These are phyloP conservation scores for Phialemoniopsis sp. DNA, from an alignment of 2,329 filamentous ascomycete species.

Conservation along the genomic window DNA sequence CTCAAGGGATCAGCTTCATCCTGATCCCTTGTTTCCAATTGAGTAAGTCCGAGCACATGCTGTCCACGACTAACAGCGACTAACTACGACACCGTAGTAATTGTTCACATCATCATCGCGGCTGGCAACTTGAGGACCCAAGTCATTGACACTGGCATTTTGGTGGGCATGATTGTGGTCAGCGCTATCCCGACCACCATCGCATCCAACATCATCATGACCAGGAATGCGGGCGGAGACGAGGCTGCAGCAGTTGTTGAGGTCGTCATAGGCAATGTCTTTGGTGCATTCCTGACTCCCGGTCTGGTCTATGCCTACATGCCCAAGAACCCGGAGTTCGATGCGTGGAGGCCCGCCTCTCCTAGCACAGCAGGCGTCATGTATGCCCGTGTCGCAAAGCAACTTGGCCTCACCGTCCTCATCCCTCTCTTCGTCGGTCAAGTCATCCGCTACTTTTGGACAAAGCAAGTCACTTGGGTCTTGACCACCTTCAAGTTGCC, in stretches of 20 bases:
- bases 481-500: constrained; percentile 49
- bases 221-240: constrained; percentile 63
- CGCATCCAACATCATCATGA: constrained; percentile 72
- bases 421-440: constrained; percentile 62
- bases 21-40: constrained; percentile 61
- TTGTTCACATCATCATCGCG: constrained; percentile 42
- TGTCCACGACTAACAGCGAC: background rate
- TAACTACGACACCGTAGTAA: constrained; percentile 21
- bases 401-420: constrained; percentile 64
- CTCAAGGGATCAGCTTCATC: constrained; percentile 64
- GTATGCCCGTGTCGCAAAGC: constrained; percentile 64
- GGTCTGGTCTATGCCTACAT: constrained; percentile 60
- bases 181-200: constrained; percentile 71
- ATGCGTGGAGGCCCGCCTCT: constrained; percentile 48
- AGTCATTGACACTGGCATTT: constrained; percentile 58
- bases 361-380: constrained; percentile 52
- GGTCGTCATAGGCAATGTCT: constrained; percentile 65
- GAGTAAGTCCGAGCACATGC: constrained; percentile 24
- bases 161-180: constrained; percentile 64
- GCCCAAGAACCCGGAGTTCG: constrained; percentile 43
- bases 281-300: constrained; percentile 65
- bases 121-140: constrained; percentile 43
- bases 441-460: constrained; percentile 44
- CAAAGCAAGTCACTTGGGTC: constrained; percentile 45
- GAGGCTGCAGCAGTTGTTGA: constrained; percentile 63